These are phyloP conservation scores for Juglanconis juglandina DNA, from an alignment of 2,329 filamentous ascomycete genomes.

Conservation along the genomic window DNA sequence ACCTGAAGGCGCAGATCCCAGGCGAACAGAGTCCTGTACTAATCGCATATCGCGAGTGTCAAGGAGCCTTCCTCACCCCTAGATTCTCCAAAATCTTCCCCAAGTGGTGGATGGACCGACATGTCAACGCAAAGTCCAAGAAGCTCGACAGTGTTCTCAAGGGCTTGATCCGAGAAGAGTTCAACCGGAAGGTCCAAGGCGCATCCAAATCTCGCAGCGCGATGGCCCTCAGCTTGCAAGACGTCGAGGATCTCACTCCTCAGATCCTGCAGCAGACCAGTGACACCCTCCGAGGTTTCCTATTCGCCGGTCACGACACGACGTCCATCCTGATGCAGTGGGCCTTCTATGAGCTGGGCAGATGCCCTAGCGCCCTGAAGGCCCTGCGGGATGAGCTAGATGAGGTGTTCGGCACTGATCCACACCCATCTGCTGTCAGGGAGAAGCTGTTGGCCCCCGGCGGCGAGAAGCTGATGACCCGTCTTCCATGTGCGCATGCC, in stretches of 20 bases:
- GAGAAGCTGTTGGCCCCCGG: slow-evolving; percentile 23
- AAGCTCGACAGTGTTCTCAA: slow-evolving; percentile 9
- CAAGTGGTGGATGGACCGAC: background rate
- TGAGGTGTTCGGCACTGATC: slow-evolving; percentile 29
- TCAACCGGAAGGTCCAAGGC: background rate
- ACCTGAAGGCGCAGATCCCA: slow-evolving; percentile 7
- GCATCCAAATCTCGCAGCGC: slow-evolving; percentile 22
- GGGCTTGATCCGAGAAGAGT: slow-evolving; percentile 5
- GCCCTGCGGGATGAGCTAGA: slow-evolving; percentile 34
- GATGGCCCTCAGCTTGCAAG: slow-evolving; percentile 30
- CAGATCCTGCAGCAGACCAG: slow-evolving; percentile 27
- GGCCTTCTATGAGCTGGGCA: slow-evolving; percentile 34
- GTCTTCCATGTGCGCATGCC: background rate
- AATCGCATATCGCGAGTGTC: slow-evolving; percentile 3
- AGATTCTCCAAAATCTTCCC: background rate
- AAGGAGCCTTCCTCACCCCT: background rate
- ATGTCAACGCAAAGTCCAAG: background rate
- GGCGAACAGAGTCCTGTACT: slow-evolving; percentile 13
- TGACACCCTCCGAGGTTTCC: slow-evolving; percentile 36
- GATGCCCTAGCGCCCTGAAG: slow-evolving; percentile 26
- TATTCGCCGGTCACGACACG: slow-evolving; percentile 41
- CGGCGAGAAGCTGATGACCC: background rate
- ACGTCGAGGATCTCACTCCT: slow-evolving; percentile 23
- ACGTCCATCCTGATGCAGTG: slow-evolving; percentile 34
- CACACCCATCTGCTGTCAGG: slow-evolving; percentile 25